Evolutionary conservation across 306 rosid species (phyloP).

Genomic region (Ormosia emarginata): DNA sequence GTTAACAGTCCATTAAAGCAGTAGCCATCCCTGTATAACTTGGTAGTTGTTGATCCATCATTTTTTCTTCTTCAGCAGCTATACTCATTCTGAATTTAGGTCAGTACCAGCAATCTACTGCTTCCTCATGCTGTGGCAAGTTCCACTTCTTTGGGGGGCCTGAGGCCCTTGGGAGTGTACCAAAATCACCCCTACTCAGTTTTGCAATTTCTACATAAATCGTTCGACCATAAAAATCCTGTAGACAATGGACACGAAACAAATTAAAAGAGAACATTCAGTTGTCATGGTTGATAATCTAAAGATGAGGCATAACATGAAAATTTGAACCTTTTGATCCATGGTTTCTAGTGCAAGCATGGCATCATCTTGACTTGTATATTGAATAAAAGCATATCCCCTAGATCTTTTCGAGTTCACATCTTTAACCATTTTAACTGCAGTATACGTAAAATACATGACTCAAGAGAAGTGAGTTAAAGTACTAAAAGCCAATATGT

Average conservation of each 20-base stretch:
- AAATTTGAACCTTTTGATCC: conserved; percentile 73
- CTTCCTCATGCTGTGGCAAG: conserved; percentile 54
- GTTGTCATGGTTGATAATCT: not conserved
- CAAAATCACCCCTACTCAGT: conserved; percentile 46
- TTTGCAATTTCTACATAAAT: conserved; percentile 70
- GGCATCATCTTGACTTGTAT: conserved; percentile 69
- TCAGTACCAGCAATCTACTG: conserved; percentile 90
- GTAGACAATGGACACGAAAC: not conserved
- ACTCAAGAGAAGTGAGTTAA: not conserved
- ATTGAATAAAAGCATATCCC: conserved; percentile 90
- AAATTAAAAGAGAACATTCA: not conserved
- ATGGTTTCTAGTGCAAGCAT: conserved; percentile 82
- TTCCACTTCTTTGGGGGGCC: conserved; percentile 72
- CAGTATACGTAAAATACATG: not conserved
- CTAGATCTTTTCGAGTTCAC: conserved; percentile 47
- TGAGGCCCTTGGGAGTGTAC: conserved; percentile 44
- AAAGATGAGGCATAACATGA: not conserved
- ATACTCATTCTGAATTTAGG: conserved; percentile 9
- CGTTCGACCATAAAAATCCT: conserved; percentile 64
- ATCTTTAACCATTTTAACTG: conserved; percentile 72
- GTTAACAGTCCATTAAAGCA: not conserved
- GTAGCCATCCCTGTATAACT: not conserved
- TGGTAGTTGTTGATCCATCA: not conserved
- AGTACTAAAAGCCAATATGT: not conserved
- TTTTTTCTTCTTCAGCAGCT: conserved; percentile 12